Percentiles rank a stretch among this genome's conserved stretches.
These are phyloP conservation scores for Colletotrichum horii DNA, from an alignment of 2,329 filamentous ascomycete genomes.

Conservation along the genomic window DNA sequence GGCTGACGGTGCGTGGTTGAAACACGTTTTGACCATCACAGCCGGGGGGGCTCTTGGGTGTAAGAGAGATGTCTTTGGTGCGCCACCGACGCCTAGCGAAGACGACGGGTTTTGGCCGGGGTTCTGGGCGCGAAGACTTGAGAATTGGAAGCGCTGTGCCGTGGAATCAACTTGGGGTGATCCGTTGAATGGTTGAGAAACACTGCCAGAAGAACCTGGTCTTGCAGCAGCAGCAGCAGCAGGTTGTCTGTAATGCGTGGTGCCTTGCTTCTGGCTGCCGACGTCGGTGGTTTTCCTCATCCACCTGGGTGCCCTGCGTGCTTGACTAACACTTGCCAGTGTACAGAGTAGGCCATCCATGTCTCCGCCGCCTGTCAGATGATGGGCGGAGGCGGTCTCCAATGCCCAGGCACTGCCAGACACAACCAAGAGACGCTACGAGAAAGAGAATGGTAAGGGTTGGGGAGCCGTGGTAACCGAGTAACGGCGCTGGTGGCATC, in stretches of 20 bases:
- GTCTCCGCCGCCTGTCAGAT: conserved; percentile 1
- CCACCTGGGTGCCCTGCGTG: neutral
- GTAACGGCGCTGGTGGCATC: neutral
- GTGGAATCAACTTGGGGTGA: neutral
- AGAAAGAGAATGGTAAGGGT: neutral
- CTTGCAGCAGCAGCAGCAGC: neutral
- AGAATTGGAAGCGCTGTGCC: neutral
- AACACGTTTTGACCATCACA: conserved; percentile 33
- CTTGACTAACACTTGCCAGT: neutral
- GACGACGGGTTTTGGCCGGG: neutral
- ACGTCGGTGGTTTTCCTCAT: conserved; percentile 1
- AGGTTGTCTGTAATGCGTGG: neutral
- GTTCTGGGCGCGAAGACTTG: neutral
- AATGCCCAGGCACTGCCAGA: neutral
- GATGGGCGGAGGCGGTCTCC: neutral
- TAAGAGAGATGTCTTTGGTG: neutral
- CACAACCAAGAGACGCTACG: neutral
- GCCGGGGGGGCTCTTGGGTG: conserved; percentile 5
- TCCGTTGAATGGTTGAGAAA: neutral
- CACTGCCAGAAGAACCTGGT: neutral
- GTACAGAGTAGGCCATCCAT: neutral
- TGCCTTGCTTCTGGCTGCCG: neutral
- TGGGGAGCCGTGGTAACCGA: conserved; percentile 5
- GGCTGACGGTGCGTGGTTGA: conserved; percentile 28
- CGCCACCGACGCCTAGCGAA: neutral